Conservation (phyloP, 768 basidiomycete species). For the Pholiota microspora region DNA sequence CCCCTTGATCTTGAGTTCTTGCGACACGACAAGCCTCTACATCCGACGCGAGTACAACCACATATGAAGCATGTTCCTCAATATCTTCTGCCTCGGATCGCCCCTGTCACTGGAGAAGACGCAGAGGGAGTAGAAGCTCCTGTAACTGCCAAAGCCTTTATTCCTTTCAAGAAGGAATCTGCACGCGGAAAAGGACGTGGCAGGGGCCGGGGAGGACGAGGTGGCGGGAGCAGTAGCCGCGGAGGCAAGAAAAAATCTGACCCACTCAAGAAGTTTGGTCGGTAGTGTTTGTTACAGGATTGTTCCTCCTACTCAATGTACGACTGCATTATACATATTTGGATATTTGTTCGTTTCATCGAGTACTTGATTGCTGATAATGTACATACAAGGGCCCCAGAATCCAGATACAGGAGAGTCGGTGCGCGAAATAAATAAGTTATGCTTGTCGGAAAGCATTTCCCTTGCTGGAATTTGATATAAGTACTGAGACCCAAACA, state of each 20-base stretch:
- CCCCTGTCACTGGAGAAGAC: constrained; percentile 48
- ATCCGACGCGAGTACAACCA: constrained; percentile 84
- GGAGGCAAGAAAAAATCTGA: constrained; percentile 74
- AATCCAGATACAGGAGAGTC: not conserved
- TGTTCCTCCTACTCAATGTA: too few species aligned
- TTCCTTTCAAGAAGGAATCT: constrained; percentile 68
- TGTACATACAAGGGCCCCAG: constrained; percentile 3
- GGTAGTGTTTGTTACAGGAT: constrained; percentile 18
- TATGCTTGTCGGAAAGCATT: not conserved
- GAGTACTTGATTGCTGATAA: too few species aligned
- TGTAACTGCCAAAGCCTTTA: constrained; percentile 47
- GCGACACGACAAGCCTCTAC: constrained; percentile 91
- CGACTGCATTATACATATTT: too few species aligned
- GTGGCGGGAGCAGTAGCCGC: constrained; percentile 45
- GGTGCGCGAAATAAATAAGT: not conserved
- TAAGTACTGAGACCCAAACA: not conserved
- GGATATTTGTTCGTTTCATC: not conserved
- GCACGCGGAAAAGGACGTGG: constrained; percentile 54
- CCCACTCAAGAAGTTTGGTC: constrained; percentile 76
- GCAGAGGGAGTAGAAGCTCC: constrained; percentile 26
- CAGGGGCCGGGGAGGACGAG: constrained; percentile 53
- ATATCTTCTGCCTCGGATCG: constrained; percentile 85
- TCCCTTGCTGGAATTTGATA: not conserved
- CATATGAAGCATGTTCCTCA: constrained; percentile 97
- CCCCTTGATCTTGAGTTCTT: constrained; percentile 90